Evolutionary conservation across 1,284 basidiomycete genomes (phyloP), one percentile per base, ranked within the genome.

Genomic region (Puccinia triticina): DNA sequence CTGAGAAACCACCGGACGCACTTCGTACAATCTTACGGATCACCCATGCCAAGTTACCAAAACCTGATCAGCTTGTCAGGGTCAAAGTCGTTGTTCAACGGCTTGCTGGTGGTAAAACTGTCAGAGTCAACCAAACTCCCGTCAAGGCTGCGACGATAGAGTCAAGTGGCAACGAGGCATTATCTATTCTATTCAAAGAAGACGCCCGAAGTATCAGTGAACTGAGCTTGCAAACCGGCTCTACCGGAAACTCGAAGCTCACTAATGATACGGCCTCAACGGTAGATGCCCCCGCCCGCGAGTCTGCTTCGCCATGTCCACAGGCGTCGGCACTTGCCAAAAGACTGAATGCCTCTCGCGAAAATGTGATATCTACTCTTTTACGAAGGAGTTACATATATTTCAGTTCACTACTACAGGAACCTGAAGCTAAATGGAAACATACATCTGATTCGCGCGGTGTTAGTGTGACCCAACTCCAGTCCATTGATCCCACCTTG

Each of bases 371-470:
- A 61, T 87, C 93, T 14, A 91, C 93, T 21, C 89, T 95, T 83
- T 93, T 98, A 43, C 91, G 92, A 85, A 90, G 96, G 83, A 97
- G 94, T 87, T 99, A 99, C 87, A 98, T 98, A 83, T 96, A 99
- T 87, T 99, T 99, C 87, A 96, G 96, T 0, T 97, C 96, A 0
- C 89, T 99, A 29, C 88, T 99, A 59, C 97, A 99, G 87, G 97
- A 99, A 86, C 97, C 97, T 0, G 96, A 98, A 87, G 95, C 95
- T 1, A 99, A 99, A 87, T 99, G 97, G 97, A 92, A 91, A 86
- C 87, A 73, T 86, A 59, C 75, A 23, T 53, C 59, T 29, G 80
- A 82, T 76, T 82, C 81, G 12, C 71, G 80, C 40, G 80, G 80
- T 26, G 80, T 82, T 34, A 87, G 90, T 92, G 85, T 87, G 37